Percentiles rank a stretch among this genome's conserved stretches.
phyloP scores from a whole-genome alignment of 2,329 filamentous ascomycete species.

The Arthrobotrys pseudoclavata region DNA sequence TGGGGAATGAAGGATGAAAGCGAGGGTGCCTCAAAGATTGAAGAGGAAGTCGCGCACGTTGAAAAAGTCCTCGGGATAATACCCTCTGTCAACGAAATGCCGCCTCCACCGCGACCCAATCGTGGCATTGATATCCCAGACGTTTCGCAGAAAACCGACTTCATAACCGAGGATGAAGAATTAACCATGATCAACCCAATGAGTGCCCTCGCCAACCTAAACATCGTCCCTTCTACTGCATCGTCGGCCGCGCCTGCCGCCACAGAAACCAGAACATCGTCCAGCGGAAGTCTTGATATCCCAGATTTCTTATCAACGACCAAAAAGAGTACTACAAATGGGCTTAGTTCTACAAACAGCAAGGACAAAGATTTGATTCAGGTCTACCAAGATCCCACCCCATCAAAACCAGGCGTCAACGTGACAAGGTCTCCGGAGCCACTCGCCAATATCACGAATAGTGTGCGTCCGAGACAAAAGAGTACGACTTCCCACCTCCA shows the following conservation, averaged over 20 bases:
- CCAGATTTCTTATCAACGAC: constrained; percentile 48
- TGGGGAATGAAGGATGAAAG: constrained; percentile 62
- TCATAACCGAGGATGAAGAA: constrained; percentile 62
- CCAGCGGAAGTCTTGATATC: constrained; percentile 45
- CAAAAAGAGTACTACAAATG: constrained; percentile 39
- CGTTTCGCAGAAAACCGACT: constrained; percentile 55
- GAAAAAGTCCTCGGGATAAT: constrained; percentile 63
- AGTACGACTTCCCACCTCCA: constrained; percentile 17
- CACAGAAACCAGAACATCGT: constrained; percentile 24
- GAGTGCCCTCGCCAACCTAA: constrained; percentile 55
- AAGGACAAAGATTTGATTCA: constrained; percentile 61
- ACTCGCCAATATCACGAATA: constrained; percentile 54
- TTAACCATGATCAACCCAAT: constrained; percentile 63
- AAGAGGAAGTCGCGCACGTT: constrained; percentile 64
- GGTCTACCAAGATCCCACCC: constrained; percentile 65
- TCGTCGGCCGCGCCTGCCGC: constrained; percentile 33
- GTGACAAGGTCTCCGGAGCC: constrained; percentile 38
- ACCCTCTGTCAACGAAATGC: constrained; percentile 60
- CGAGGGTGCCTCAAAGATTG: constrained; percentile 60
- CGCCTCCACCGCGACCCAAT: constrained; percentile 59
- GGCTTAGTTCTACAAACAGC: constrained; percentile 17
- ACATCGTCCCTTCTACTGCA: constrained; percentile 20
- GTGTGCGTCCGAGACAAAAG: constrained; percentile 41
- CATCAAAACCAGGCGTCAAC: constrained; percentile 25
- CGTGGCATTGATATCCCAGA: constrained; percentile 56